Conservation (phyloP, 2,329 filamentous ascomycete species). For the Cordyceps cateniannulata region DNA sequence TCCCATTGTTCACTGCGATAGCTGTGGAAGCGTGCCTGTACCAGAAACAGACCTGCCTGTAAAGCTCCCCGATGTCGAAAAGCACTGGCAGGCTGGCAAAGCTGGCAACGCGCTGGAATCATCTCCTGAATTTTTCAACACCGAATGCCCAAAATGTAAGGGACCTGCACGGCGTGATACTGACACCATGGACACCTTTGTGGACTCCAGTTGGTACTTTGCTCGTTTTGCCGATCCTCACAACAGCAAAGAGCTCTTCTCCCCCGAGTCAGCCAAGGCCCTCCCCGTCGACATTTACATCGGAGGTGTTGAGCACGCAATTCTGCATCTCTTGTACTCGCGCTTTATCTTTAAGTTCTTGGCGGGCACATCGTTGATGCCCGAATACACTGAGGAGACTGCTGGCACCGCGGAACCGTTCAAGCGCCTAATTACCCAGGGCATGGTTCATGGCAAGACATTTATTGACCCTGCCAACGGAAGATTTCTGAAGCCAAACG, state of each 20-base stretch:
- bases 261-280: constrained; percentile 47
- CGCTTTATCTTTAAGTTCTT: constrained; percentile 89
- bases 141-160: constrained; percentile 66
- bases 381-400: constrained; percentile 28
- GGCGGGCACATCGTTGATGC: constrained; percentile 46
- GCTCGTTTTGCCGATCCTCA: constrained; percentile 70
- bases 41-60: constrained; percentile 73
- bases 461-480: constrained; percentile 69
- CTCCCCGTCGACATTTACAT: constrained; percentile 85
- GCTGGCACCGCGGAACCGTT: constrained; percentile 62
- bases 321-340: constrained; percentile 81
- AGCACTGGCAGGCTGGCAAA: constrained; percentile 61
- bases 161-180: constrained; percentile 72
- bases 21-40: constrained; percentile 74
- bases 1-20: constrained; percentile 74
- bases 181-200: constrained; percentile 95
- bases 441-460: constrained; percentile 89
- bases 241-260: constrained; percentile 57
- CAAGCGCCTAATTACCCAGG: constrained; percentile 74
- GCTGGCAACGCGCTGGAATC: constrained; percentile 72
- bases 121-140: constrained; percentile 67
- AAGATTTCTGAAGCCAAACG: constrained; percentile 68
- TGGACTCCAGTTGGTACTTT: constrained; percentile 93
- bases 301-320: constrained; percentile 85
- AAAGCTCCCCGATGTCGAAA: constrained; percentile 60